Evolutionary conservation across 192 early-diverging fungal genomes (phyloP).

Genomic region (Entomortierella lignicola): DNA sequence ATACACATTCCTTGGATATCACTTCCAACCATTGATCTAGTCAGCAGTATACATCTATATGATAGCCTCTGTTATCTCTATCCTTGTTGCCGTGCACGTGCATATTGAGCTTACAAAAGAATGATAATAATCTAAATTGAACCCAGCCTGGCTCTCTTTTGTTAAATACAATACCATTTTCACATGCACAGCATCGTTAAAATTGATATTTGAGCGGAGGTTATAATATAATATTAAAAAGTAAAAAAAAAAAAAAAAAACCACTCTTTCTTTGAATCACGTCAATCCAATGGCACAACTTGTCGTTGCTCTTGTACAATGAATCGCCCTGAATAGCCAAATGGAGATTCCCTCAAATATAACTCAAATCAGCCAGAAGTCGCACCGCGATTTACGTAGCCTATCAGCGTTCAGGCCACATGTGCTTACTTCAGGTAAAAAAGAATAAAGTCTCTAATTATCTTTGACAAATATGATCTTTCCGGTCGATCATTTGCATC

Average conservation of each 20-base stretch:
- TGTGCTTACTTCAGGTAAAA: too few relatives aligned
- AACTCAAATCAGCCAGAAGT: neutral
- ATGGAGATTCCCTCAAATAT: neutral
- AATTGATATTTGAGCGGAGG: neutral
- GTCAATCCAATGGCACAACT: constrained; percentile 1
- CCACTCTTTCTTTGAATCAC: neutral
- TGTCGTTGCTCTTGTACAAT: neutral
- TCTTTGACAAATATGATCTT: too few relatives aligned
- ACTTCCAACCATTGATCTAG: too few relatives aligned
- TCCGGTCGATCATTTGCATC: neutral
- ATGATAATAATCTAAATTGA: neutral
- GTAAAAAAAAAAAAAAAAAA: too few relatives aligned
- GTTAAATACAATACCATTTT: neutral
- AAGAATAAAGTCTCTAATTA: too few relatives aligned
- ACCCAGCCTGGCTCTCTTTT: neutral
- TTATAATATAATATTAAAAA: too few relatives aligned
- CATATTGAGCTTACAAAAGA: neutral
- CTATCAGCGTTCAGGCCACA: constrained; percentile 36
- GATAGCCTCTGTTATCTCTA: too few relatives aligned
- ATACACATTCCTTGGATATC: too few relatives aligned
- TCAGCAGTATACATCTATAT: too few relatives aligned
- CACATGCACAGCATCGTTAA: neutral
- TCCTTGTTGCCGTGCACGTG: constrained; percentile 13
- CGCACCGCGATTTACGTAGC: neutral
- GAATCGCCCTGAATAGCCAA: neutral